Conservation (phyloP, 1,284 basidiomycete genomes). For the Blastosporella zonata region DNA sequence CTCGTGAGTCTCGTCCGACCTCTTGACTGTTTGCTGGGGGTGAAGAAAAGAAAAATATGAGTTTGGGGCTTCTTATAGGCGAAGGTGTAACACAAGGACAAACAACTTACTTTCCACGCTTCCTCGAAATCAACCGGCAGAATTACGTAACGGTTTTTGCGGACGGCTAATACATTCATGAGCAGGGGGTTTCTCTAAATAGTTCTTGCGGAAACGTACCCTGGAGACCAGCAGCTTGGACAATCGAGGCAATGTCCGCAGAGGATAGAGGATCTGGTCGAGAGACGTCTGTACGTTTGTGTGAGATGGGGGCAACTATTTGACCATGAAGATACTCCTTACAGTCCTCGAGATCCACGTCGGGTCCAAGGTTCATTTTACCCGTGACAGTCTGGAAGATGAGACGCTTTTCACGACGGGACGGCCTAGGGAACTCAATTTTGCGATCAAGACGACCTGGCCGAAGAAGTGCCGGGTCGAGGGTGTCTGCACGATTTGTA, state of each 20-base stretch:
- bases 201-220: constrained; percentile 43
- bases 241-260: constrained; percentile 94
- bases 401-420: constrained; percentile 91
- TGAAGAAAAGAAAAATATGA: constrained; percentile 31
- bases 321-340: constrained; percentile 29
- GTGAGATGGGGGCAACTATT: constrained; percentile 7
- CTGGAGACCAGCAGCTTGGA: constrained; percentile 97
- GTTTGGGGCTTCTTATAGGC: constrained; percentile 29
- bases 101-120: constrained; percentile 91
- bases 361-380: constrained; percentile 98
- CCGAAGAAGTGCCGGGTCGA: constrained; percentile 95
- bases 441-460: constrained; percentile 98
- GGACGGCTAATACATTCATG: constrained; percentile 64
- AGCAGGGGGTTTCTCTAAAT: constrained; percentile 12
- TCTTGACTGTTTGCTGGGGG: constrained; percentile 86
- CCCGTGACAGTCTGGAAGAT: constrained; percentile 98
- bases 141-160: constrained; percentile 98
- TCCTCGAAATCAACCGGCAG: constrained; percentile 98
- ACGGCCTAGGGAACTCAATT: constrained; percentile 97
- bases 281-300: constrained; percentile 73
- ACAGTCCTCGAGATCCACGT: constrained; percentile 99
- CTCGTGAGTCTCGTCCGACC: constrained; percentile 90
- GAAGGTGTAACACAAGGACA: constrained; percentile 38
- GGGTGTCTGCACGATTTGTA: constrained; percentile 93
- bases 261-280: constrained; percentile 94